Evolutionary conservation across 441 rosid genomes (phyloP).

Genomic region (Aleurites moluccanus): DNA sequence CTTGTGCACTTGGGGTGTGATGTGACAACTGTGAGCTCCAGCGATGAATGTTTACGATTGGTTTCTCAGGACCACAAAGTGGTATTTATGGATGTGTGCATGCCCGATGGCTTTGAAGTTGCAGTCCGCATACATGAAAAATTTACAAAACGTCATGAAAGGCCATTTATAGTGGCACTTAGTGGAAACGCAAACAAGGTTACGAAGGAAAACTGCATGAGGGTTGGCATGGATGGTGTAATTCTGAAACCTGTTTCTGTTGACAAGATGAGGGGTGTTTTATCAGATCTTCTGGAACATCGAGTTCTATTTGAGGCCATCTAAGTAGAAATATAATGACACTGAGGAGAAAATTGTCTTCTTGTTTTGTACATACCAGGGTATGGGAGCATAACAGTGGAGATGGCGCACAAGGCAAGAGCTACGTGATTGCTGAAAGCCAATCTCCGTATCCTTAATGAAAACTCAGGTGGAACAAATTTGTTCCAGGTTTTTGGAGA

Average conservation of each 20-base stretch:
- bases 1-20: conserved; percentile 90
- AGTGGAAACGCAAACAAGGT: conserved; percentile 71
- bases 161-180: conserved; percentile 84
- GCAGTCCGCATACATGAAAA: conserved; percentile 61
- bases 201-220: conserved; percentile 77
- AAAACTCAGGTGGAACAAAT: not conserved
- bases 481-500: not conserved
- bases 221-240: conserved; percentile 80
- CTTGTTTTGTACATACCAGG: conserved; percentile 2
- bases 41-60: conserved; percentile 62
- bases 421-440: not conserved
- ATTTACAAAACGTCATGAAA: conserved; percentile 58
- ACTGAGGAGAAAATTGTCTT: not conserved
- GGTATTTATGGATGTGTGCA: conserved; percentile 72
- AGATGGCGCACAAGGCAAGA: not conserved
- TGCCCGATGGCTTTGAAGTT: conserved; percentile 60
- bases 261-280: conserved; percentile 76
- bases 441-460: not conserved
- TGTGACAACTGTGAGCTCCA: conserved; percentile 67
- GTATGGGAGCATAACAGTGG: conserved; percentile 1
- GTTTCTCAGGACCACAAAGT: conserved; percentile 73
- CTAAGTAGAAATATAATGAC: conserved; percentile 7
- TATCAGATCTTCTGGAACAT: conserved; percentile 69
- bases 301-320: conserved; percentile 57
- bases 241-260: conserved; percentile 76